Conservation (phyloP, 495 filamentous ascomycete species). For the Neurospora sp. region DNA sequence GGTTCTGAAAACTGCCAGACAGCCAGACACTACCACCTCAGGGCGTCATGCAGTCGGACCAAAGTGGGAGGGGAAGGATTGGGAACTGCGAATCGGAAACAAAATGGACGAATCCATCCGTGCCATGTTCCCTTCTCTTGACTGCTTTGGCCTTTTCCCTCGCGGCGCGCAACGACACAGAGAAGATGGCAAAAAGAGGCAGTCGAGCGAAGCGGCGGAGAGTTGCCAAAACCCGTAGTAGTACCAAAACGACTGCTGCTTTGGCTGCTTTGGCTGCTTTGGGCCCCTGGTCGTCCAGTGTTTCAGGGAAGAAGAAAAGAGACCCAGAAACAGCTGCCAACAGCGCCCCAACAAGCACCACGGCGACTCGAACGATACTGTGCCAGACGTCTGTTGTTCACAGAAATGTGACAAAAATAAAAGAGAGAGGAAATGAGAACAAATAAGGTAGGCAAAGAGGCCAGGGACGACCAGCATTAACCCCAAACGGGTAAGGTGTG, state of each 20-base stretch:
- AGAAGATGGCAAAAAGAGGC: neutral
- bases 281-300: neutral
- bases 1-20: neutral
- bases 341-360: neutral
- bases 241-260: neutral
- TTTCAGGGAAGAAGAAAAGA: neutral
- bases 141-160: neutral
- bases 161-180: neutral
- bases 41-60: neutral
- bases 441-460: neutral
- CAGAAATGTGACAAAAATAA: neutral
- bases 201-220: neutral
- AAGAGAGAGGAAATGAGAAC: neutral
- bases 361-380: neutral
- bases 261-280: neutral
- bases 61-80: neutral
- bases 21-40: neutral
- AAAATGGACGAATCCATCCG: neutral
- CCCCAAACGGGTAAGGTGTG: neutral
- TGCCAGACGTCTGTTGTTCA: neutral
- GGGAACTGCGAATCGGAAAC: neutral
- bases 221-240: neutral
- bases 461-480: neutral
- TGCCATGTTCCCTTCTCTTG: neutral
- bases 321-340: neutral